phyloP scores from a whole-genome alignment of 2,329 filamentous ascomycete species.

The Exserohilum turcica region DNA sequence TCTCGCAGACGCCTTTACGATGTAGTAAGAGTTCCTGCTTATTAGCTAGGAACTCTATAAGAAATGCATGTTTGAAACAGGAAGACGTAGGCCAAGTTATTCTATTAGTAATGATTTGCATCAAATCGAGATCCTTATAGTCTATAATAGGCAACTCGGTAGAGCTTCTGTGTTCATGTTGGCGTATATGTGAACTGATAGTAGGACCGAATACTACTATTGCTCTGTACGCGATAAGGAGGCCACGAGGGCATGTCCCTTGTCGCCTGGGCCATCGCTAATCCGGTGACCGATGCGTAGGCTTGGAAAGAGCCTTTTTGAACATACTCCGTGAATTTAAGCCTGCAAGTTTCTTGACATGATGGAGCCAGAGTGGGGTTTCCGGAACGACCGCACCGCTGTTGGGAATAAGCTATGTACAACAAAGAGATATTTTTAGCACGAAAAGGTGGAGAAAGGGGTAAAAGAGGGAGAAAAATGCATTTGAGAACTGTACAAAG shows the following conservation, averaged over 20 bases:
- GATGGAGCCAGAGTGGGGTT: too few relatives aligned
- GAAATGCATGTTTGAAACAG: neutral
- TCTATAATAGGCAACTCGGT: neutral
- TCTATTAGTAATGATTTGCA: neutral
- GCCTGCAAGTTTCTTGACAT: too few relatives aligned
- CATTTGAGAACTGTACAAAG: too few relatives aligned
- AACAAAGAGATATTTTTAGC: too few relatives aligned
- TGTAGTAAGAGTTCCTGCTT: neutral
- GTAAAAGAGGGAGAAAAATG: too few relatives aligned
- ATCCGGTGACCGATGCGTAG: neutral
- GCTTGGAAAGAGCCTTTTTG: neutral
- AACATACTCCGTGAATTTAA: too few relatives aligned
- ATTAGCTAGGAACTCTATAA: neutral
- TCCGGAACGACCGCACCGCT: too few relatives aligned
- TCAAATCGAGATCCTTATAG: neutral
- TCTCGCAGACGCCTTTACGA: neutral
- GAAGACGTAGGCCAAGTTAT: neutral
- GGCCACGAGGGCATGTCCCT: neutral
- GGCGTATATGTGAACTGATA: neutral
- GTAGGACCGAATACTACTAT: neutral
- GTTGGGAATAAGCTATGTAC: too few relatives aligned
- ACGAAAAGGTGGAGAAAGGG: too few relatives aligned
- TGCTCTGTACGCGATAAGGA: neutral
- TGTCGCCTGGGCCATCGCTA: neutral
- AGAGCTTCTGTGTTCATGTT: neutral